Conservation (phyloP, 441 rosid species). For the Populus hybrid region DNA sequence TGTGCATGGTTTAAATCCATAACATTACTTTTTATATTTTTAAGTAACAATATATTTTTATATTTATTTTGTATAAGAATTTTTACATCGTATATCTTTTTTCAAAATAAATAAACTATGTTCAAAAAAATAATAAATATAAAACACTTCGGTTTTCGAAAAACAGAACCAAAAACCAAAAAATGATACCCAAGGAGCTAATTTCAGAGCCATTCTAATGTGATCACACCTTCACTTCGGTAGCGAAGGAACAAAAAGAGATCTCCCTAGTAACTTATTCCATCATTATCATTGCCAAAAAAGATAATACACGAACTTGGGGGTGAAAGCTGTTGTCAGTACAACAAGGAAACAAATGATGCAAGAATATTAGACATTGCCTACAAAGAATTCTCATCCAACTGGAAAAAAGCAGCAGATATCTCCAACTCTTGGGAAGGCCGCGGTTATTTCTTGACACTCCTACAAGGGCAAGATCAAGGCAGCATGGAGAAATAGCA, state of each 20-base stretch:
- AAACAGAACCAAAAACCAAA: too few relatives aligned
- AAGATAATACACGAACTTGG: neutral
- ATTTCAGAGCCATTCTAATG: neutral
- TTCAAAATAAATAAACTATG: too few relatives aligned
- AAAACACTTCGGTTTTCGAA: too few relatives aligned
- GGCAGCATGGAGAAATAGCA: neutral
- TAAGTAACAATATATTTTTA: too few relatives aligned
- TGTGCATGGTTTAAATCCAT: too few relatives aligned
- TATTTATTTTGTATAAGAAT: too few relatives aligned
- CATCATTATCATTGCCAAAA: neutral
- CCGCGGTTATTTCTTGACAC: neutral
- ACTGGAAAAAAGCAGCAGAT: neutral
- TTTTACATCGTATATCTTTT: too few relatives aligned
- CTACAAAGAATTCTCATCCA: conserved; percentile 6
- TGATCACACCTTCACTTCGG: neutral
- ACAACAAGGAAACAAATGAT: neutral
- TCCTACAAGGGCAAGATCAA: neutral
- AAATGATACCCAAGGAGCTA: too few relatives aligned
- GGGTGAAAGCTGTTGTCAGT: neutral
- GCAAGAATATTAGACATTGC: neutral
- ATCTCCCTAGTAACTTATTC: neutral
- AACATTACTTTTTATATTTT: too few relatives aligned
- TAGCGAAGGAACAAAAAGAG: neutral
- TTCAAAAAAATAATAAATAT: too few relatives aligned
- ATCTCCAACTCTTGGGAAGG: neutral